These are phyloP conservation scores for Cucumis cinereus DNA, from an alignment of 306 rosid genomes.

Conservation along the genomic window DNA sequence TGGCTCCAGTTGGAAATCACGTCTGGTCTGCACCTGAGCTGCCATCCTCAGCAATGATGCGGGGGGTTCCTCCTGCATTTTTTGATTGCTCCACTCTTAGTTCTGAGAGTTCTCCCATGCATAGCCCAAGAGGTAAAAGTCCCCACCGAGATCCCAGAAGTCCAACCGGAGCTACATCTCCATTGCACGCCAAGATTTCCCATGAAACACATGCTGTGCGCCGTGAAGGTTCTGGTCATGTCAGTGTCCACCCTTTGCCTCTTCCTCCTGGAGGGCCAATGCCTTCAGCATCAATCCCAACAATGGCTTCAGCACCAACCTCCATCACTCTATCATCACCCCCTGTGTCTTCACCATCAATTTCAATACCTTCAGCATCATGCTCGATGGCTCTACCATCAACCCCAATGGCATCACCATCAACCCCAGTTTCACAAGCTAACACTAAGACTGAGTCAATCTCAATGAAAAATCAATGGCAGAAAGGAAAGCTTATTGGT, in stretches of 20 bases:
- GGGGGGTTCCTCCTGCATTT: slow-evolving; percentile 31
- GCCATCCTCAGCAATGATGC: slow-evolving; percentile 17
- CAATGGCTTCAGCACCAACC: slow-evolving; percentile 11
- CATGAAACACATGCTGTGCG: slow-evolving; percentile 26
- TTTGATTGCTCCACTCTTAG: slow-evolving; percentile 29
- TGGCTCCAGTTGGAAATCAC: slow-evolving; percentile 30
- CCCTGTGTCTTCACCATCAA: neutral
- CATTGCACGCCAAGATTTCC: slow-evolving; percentile 20
- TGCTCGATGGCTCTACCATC: neutral
- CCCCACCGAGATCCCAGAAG: slow-evolving; percentile 28
- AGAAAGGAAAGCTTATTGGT: slow-evolving; percentile 94
- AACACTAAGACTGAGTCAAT: slow-evolving; percentile 32
- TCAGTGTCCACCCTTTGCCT: slow-evolving; percentile 72
- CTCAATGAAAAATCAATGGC: slow-evolving; percentile 71
- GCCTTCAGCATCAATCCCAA: slow-evolving; percentile 16
- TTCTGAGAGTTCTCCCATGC: slow-evolving; percentile 47
- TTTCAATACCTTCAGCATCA: neutral
- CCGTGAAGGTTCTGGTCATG: slow-evolving; percentile 32
- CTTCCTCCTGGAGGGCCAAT: slow-evolving; percentile 66
- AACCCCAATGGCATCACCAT: neutral
- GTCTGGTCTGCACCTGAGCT: slow-evolving; percentile 85
- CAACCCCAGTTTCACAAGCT: slow-evolving; percentile 17
- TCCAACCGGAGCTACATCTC: slow-evolving; percentile 22
- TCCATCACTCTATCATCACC: neutral
- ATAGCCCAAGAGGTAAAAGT: slow-evolving; percentile 40